Conservation (phyloP, 306 rosid genomes). For the Geum urbanum region DNA sequence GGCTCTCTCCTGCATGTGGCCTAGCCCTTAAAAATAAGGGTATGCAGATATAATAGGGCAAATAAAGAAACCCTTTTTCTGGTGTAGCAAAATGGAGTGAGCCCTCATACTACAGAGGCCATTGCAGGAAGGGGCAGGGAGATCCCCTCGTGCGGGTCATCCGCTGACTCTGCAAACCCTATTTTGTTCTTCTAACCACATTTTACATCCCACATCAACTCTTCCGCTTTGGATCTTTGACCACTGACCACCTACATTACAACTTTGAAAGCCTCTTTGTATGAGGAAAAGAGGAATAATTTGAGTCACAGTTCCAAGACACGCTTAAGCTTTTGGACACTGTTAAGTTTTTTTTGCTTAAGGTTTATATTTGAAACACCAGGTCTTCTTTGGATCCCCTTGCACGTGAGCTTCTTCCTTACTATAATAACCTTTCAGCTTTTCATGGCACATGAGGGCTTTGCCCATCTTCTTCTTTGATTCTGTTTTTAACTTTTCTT, state of each 20-base stretch:
- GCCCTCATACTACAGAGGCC: conserved; percentile 28
- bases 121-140: conserved; percentile 27
- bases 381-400: conserved; percentile 51
- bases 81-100: conserved; percentile 38
- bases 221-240: conserved; percentile 46
- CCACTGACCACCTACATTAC: conserved; percentile 47
- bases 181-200: conserved; percentile 42
- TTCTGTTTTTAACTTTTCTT: conserved; percentile 7
- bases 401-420: conserved; percentile 72
- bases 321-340: conserved; percentile 20
- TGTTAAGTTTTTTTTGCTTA: conserved; percentile 2
- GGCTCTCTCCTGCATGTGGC: conserved; percentile 42
- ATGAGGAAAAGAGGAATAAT: conserved; percentile 24
- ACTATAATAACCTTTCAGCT: conserved; percentile 46
- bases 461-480: conserved; percentile 31
- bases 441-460: conserved; percentile 56
- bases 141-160: conserved; percentile 89
- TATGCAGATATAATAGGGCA: conserved; percentile 17
- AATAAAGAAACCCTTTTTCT: conserved; percentile 17
- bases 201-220: conserved; percentile 22
- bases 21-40: conserved; percentile 31
- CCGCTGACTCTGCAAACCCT: conserved; percentile 59
- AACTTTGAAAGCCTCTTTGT: conserved; percentile 6
- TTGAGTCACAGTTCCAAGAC: conserved; percentile 26
- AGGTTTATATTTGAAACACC: conserved; percentile 13